Conservation (phyloP, 306 rosid genomes). For the Vigna trinervia region DNA sequence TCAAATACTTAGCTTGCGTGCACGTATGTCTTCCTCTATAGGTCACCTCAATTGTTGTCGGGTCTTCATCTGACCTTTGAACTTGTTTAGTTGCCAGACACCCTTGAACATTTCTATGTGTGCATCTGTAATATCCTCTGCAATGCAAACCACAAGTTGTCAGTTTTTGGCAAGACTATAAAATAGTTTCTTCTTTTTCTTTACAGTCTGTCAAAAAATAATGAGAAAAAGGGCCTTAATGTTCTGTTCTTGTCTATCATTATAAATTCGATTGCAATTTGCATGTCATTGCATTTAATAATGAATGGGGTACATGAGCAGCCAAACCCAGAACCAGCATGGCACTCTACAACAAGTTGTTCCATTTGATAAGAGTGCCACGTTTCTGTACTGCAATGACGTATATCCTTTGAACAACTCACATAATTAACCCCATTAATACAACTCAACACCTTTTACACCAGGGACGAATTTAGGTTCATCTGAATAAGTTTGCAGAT, state of each 20-base stretch:
- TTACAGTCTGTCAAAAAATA: constrained; percentile 10
- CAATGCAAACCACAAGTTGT: constrained; percentile 26
- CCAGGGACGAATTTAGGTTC: rapidly evolving
- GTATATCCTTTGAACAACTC: neutral
- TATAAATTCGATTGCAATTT: constrained; percentile 6
- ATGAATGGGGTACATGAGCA: neutral
- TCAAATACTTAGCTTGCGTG: constrained; percentile 45
- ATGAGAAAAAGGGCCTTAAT: neutral
- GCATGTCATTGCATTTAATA: constrained; percentile 29
- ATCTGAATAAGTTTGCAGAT: too few relatives aligned
- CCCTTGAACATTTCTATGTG: constrained; percentile 62
- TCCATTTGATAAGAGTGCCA: neutral
- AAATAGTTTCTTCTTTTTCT: neutral
- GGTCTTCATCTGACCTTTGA: constrained; percentile 68
- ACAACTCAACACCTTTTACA: neutral
- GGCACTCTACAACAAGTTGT: neutral
- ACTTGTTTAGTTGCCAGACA: constrained; percentile 84
- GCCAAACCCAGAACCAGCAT: neutral
- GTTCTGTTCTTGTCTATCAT: neutral
- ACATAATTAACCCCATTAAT: neutral
- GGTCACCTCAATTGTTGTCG: constrained; percentile 52
- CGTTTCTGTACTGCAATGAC: neutral
- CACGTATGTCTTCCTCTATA: constrained; percentile 73
- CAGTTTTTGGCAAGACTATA: neutral
- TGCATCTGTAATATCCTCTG: constrained; percentile 87